Evolutionary conservation across 2,329 filamentous ascomycete genomes (phyloP).

Genomic region (Delphinella strobiligena): DNA sequence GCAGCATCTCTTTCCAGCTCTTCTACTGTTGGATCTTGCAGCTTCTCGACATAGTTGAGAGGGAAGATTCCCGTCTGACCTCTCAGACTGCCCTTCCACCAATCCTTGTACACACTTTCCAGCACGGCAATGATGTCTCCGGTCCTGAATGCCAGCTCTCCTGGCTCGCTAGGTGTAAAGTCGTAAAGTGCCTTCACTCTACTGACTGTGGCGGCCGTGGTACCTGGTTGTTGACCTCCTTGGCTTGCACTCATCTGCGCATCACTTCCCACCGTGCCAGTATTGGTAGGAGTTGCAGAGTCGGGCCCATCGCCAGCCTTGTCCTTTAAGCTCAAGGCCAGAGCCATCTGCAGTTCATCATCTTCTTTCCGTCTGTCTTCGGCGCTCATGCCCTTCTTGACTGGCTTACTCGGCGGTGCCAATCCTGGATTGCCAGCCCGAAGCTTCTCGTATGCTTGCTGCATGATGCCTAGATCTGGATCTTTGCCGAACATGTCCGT

Average conservation of each 20-base stretch:
- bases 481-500: conserved; percentile 85
- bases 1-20: conserved; percentile 91
- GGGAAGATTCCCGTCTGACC: conserved; percentile 97
- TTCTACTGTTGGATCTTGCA: conserved; percentile 85
- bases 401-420: conserved; percentile 82
- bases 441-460: conserved; percentile 79
- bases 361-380: conserved; percentile 89
- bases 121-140: conserved; percentile 95
- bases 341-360: conserved; percentile 90
- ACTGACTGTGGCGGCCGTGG: conserved; percentile 91
- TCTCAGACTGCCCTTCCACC: conserved; percentile 93
- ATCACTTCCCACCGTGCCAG: conserved; percentile 15
- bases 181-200: conserved; percentile 88
- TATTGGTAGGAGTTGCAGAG: conserved; percentile 11
- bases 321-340: conserved; percentile 85
- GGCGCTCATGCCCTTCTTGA: conserved; percentile 84
- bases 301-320: conserved; percentile 36
- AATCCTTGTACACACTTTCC: conserved; percentile 97
- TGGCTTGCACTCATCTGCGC: conserved; percentile 26
- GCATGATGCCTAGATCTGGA: conserved; percentile 92
- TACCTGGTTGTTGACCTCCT: conserved; percentile 48
- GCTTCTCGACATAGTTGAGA: conserved; percentile 95
- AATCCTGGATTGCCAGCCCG: conserved; percentile 70
- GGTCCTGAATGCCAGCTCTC: conserved; percentile 91
- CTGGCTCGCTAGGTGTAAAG: conserved; percentile 85